Percentiles rank a stretch among this genome's conserved stretches.
Conservation (phyloP, 805 yeast species). For the Peterozyma xylosa region DNA sequence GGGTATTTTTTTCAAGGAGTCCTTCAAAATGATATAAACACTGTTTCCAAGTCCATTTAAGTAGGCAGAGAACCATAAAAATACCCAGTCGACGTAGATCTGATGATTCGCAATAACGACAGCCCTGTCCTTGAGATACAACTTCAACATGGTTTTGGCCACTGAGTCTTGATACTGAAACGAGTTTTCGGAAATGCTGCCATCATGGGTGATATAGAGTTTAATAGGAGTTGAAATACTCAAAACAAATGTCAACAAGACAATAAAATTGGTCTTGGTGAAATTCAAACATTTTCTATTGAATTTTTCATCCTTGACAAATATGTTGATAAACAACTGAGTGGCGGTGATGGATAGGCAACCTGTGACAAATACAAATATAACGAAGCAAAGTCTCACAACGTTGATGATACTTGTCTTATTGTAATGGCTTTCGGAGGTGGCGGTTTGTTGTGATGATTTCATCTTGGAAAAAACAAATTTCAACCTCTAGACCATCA, state of each 20-base stretch:
- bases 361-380: slow-evolving; percentile 25
- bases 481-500: too few species aligned
- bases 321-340: slow-evolving; percentile 31
- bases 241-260: slow-evolving; percentile 42
- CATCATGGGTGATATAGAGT: slow-evolving; percentile 43
- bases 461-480: too few species aligned
- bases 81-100: slow-evolving; percentile 91
- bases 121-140: slow-evolving; percentile 19
- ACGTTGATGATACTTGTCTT: slow-evolving; percentile 16
- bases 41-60: slow-evolving; percentile 58
- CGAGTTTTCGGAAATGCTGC: slow-evolving; percentile 25
- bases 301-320: slow-evolving; percentile 25
- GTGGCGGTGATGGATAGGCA: slow-evolving; percentile 35
- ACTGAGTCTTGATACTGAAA: slow-evolving; percentile 17
- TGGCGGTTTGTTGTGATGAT: background rate
- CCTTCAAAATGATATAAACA: slow-evolving; percentile 71
- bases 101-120: slow-evolving; percentile 85
- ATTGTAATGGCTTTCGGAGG: slow-evolving; percentile 4
- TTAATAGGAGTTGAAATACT: slow-evolving; percentile 44
- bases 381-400: slow-evolving; percentile 16
- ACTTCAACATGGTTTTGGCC: slow-evolving; percentile 9
- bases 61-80: slow-evolving; percentile 79
- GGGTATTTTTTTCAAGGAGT: slow-evolving; percentile 63
- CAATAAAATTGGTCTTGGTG: slow-evolving; percentile 54
- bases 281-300: slow-evolving; percentile 36